Evolutionary conservation across 106 monocot genomes (phyloP).

Genomic region (Dendrobium nobile): DNA sequence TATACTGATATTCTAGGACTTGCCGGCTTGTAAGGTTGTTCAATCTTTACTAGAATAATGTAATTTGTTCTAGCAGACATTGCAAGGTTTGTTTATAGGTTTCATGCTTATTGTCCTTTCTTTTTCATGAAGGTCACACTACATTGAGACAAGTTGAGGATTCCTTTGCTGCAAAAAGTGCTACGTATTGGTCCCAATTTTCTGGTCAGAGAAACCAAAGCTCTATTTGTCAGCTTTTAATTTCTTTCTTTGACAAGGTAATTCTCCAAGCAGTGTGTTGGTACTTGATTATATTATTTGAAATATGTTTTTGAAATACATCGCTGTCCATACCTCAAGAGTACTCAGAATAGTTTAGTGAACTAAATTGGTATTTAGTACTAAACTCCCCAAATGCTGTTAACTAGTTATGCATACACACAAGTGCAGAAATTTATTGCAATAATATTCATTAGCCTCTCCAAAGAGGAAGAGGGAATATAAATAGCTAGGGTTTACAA

Average conservation of each 20-base stretch:
- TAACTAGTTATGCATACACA: too few relatives aligned
- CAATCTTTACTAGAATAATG: conserved; percentile 1
- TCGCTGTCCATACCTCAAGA: background rate
- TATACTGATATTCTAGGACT: background rate
- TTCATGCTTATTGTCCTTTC: background rate
- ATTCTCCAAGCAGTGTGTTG: background rate
- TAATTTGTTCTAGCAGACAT: background rate
- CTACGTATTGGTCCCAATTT: conserved; percentile 16
- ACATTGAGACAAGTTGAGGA: conserved; percentile 21
- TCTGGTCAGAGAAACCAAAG: conserved; percentile 24
- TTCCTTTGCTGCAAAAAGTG: conserved; percentile 27
- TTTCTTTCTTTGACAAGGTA: conserved; percentile 69
- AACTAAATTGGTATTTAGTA: background rate
- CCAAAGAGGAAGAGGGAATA: too few relatives aligned
- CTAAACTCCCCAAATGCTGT: too few relatives aligned
- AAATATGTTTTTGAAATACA: background rate
- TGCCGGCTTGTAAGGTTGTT: background rate
- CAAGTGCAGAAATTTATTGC: too few relatives aligned
- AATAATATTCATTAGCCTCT: too few relatives aligned
- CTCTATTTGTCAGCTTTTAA: conserved; percentile 35
- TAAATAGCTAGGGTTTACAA: too few relatives aligned
- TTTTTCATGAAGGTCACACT: conserved; percentile 6
- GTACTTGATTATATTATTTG: background rate
- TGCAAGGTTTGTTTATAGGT: background rate
- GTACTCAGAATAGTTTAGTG: too few relatives aligned